These are phyloP conservation scores for Heritiera fomes DNA, from an alignment of 345 rosid genomes.

Conservation along the genomic window DNA sequence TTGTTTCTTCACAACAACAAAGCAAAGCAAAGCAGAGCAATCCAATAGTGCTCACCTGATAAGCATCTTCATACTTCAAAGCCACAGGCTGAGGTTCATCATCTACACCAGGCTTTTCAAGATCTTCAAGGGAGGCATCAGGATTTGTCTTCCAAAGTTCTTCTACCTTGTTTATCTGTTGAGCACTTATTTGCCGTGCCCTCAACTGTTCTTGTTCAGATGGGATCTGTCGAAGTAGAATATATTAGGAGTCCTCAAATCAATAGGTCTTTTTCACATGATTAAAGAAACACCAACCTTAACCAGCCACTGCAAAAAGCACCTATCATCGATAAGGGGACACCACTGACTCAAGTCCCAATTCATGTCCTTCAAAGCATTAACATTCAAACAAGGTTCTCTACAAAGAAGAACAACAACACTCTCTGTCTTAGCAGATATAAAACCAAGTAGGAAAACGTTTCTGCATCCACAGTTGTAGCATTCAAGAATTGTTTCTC, in stretches of 20 bases:
- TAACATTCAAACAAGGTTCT: conserved; percentile 96
- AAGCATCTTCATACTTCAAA: conserved; percentile 96
- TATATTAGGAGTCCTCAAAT: conserved; percentile 22
- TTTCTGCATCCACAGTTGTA: conserved; percentile 99
- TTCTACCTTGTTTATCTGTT: conserved; percentile 98
- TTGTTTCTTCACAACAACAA: not conserved
- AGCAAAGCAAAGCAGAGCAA: conserved; percentile 14
- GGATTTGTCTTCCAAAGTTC: conserved; percentile 99
- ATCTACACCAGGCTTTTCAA: conserved; percentile 98
- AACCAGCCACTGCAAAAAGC: conserved; percentile 98
- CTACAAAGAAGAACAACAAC: conserved; percentile 99
- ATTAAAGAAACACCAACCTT: conserved; percentile 56
- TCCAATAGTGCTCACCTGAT: conserved; percentile 59
- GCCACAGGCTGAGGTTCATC: conserved; percentile 98
- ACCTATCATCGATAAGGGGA: conserved; percentile 97
- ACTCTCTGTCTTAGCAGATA: conserved; percentile 98
- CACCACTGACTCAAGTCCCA: conserved; percentile 99
- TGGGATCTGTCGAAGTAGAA: conserved; percentile 63
- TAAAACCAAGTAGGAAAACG: conserved; percentile 96
- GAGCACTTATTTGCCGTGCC: conserved; percentile 98
- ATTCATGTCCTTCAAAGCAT: conserved; percentile 99
- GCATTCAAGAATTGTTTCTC: conserved; percentile 98
- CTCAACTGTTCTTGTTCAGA: conserved; percentile 99
- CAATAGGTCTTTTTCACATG: not conserved
- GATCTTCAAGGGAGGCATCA: conserved; percentile 98